phyloP scores from a whole-genome alignment of 148 eudicot genomes.

The Salicornia ramosissima region DNA sequence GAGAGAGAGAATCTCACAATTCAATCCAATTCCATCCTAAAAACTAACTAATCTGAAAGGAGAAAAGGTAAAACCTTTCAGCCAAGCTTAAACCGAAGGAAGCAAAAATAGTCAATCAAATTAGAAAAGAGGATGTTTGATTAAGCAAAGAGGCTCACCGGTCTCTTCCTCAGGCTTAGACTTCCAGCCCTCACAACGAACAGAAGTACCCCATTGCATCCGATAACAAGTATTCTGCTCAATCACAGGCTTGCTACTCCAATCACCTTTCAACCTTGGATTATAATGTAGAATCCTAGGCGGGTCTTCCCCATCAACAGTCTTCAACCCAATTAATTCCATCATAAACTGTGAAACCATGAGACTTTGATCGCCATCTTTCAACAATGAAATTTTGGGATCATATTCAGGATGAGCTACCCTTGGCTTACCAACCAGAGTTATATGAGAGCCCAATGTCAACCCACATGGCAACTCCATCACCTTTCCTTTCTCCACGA shows the following conservation, averaged over 20 bases:
- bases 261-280: conserved; percentile 92
- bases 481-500: conserved; percentile 40
- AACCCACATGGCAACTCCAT: conserved; percentile 86
- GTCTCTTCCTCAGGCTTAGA: conserved; percentile 74
- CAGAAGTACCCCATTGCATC: conserved; percentile 83
- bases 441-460: conserved; percentile 80
- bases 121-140: conserved; percentile 7
- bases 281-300: conserved; percentile 86
- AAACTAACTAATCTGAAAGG: no score
- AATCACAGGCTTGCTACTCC: conserved; percentile 93
- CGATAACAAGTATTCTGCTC: conserved; percentile 96
- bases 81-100: not conserved
- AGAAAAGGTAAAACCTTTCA: no score
- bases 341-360: conserved; percentile 90
- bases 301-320: conserved; percentile 95
- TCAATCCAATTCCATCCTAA: no score
- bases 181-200: conserved; percentile 84
- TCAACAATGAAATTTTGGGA: conserved; percentile 70
- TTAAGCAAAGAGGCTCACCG: conserved; percentile 49
- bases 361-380: conserved; percentile 58
- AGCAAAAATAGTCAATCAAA: not conserved
- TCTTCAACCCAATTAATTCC: conserved; percentile 86
- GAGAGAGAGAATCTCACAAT: no score
- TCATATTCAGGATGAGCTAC: conserved; percentile 62
- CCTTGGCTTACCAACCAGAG: conserved; percentile 71